These are phyloP conservation scores for Guillardia theta DNA, from an alignment of 78 protist species.

Conservation along the genomic window DNA sequence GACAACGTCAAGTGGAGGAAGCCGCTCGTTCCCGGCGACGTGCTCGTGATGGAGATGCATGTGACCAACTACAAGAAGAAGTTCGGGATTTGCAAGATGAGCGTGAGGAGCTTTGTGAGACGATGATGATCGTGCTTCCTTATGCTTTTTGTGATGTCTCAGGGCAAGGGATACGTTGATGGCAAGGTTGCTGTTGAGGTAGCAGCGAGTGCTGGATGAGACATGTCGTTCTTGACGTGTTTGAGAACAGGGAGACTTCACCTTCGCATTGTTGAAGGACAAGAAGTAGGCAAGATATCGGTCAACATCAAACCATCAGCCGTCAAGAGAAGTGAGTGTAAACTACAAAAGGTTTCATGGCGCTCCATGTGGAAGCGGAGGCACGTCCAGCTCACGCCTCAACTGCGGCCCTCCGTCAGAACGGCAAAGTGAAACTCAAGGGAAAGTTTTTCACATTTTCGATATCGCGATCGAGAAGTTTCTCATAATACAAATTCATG, in stretches of 20 bases:
- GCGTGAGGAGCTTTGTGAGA: background rate
- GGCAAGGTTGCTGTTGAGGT: slow-evolving; percentile 28
- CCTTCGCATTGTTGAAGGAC: background rate
- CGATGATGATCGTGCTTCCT: background rate
- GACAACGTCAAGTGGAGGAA: slow-evolving; percentile 38
- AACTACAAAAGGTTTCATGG: too few species aligned
- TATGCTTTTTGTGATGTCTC: background rate
- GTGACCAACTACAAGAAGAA: slow-evolving; percentile 20
- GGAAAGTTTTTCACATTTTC: too few species aligned
- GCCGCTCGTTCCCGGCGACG: slow-evolving; percentile 1
- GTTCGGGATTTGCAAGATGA: background rate
- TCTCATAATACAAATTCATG: background rate
- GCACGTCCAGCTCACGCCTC: background rate
- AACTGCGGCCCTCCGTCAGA: too few species aligned
- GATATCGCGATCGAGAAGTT: background rate
- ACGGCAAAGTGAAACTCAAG: too few species aligned
- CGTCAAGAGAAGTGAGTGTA: too few species aligned
- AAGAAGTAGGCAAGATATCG: too few species aligned
- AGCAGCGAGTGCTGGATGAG: too few species aligned
- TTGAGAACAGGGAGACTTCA: slow-evolving; percentile 43
- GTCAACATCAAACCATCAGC: too few species aligned
- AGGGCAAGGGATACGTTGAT: background rate
- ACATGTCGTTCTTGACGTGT: too few species aligned
- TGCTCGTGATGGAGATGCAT: slow-evolving; percentile 34
- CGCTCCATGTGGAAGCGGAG: background rate